Percentiles rank a stretch among this genome's conserved stretches.
Evolutionary conservation across 1,139 yeast genomes (phyloP).

Genomic region (Yamadazyma sp.): DNA sequence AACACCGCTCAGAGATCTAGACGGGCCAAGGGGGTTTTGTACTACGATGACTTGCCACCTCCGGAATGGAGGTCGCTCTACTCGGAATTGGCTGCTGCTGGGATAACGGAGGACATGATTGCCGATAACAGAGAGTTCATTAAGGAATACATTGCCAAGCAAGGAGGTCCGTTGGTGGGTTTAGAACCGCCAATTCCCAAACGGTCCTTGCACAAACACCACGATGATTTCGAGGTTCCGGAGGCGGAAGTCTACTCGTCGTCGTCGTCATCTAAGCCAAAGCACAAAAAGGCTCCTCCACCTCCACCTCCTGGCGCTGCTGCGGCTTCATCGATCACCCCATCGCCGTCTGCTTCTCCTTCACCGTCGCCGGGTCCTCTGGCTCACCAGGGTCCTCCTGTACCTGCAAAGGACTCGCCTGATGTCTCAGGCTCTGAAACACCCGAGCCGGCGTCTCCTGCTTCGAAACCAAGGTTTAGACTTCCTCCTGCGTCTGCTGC

Average conservation of each 20-base stretch:
- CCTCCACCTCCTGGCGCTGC: slow-evolving; percentile 43
- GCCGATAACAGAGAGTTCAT: slow-evolving; percentile 83
- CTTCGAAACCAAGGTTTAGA: slow-evolving; percentile 22
- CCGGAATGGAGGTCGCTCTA: slow-evolving; percentile 83
- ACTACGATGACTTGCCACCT: slow-evolving; percentile 80
- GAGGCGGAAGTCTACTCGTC: not conserved
- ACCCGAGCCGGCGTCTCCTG: slow-evolving; percentile 8
- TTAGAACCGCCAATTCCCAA: slow-evolving; percentile 84
- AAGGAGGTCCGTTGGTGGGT: slow-evolving; percentile 85
- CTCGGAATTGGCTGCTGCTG: slow-evolving; percentile 71
- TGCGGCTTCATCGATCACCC: slow-evolving; percentile 12
- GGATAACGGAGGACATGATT: slow-evolving; percentile 86
- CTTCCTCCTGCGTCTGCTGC: slow-evolving; percentile 27
- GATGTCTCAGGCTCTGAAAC: slow-evolving; percentile 9
- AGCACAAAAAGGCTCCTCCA: slow-evolving; percentile 43
- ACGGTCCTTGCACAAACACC: slow-evolving; percentile 36
- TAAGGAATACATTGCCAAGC: slow-evolving; percentile 70
- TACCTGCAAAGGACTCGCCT: slow-evolving; percentile 6
- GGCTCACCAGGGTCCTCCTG: slow-evolving; percentile 16
- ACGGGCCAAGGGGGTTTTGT: slow-evolving; percentile 59
- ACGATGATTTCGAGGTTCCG: slow-evolving; percentile 13
- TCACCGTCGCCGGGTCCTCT: slow-evolving; percentile 16
- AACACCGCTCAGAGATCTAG: slow-evolving; percentile 56
- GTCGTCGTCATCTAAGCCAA: slow-evolving; percentile 9
- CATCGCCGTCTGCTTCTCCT: slow-evolving; percentile 8